A percentile compares a stretch with the other conserved stretches of the same genome.
These are phyloP conservation scores for Calonectria pteridis DNA, from an alignment of 2,329 filamentous ascomycete genomes.

Conservation along the genomic window DNA sequence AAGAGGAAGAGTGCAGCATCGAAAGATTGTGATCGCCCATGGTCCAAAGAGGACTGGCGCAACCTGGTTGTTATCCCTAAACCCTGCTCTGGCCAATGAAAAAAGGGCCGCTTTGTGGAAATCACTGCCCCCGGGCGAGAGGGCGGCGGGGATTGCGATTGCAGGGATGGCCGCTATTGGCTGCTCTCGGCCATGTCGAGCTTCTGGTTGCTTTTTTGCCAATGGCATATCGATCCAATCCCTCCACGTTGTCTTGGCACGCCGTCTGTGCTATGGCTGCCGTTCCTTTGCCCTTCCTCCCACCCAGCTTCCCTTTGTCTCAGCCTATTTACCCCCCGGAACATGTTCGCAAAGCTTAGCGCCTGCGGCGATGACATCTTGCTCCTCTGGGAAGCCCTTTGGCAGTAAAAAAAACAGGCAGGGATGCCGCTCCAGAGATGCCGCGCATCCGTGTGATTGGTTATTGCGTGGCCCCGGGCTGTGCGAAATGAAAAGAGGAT, in stretches of 20 bases:
- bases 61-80: background rate
- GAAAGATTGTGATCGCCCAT: background rate
- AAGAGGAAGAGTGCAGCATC: background rate
- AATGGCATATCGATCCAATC: background rate
- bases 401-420: background rate
- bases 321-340: background rate
- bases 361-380: background rate
- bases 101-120: background rate
- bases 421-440: background rate
- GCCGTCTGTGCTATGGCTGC: background rate
- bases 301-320: background rate
- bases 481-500: constrained; percentile 13
- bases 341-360: background rate
- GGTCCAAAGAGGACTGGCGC: background rate
- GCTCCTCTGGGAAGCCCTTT: no score
- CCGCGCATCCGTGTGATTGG: background rate
- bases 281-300: background rate
- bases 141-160: background rate
- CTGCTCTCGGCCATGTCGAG: background rate
- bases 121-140: background rate
- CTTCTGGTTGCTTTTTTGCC: background rate
- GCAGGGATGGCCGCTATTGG: background rate
- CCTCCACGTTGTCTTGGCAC: constrained; percentile 2
- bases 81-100: background rate
- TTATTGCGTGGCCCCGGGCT: background rate